Percentiles rank a stretch among this genome's conserved stretches.
phyloP scores from a whole-genome alignment of 169 alveolate genomes.

The Plasmodium ovale region DNA sequence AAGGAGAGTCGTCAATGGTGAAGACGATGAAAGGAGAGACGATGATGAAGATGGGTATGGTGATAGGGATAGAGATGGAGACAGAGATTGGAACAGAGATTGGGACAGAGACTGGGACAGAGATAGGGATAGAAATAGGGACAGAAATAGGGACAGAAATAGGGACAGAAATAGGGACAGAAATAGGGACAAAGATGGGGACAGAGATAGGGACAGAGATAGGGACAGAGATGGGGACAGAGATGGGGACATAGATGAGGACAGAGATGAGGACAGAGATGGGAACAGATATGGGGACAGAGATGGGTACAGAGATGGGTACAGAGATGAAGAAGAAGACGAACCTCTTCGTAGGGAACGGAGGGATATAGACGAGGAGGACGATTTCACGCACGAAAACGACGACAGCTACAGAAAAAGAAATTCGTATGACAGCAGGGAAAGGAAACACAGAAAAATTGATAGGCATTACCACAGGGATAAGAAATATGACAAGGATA shows the following conservation, averaged over 20 bases:
- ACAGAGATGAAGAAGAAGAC: background rate
- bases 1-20: too few relatives aligned
- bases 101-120: too few relatives aligned
- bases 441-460: constrained; percentile 38
- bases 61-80: too few relatives aligned
- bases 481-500: constrained; percentile 42
- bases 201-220: background rate
- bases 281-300: background rate
- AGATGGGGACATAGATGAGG: background rate
- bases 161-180: background rate
- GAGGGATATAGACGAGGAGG: constrained; percentile 7
- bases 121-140: too few relatives aligned
- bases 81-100: too few relatives aligned
- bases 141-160: too few relatives aligned
- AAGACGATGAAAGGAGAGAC: too few relatives aligned
- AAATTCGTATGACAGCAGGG: constrained; percentile 49
- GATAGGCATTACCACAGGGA: constrained; percentile 29
- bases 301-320: background rate
- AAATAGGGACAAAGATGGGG: background rate
- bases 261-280: background rate
- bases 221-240: background rate
- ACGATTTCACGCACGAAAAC: constrained; percentile 10
- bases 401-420: constrained; percentile 36
- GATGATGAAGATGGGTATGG: too few relatives aligned
- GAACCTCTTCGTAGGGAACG: constrained; percentile 1